Conservation (phyloP, 108 stramenopile species). For the Nitzschia sp. region DNA sequence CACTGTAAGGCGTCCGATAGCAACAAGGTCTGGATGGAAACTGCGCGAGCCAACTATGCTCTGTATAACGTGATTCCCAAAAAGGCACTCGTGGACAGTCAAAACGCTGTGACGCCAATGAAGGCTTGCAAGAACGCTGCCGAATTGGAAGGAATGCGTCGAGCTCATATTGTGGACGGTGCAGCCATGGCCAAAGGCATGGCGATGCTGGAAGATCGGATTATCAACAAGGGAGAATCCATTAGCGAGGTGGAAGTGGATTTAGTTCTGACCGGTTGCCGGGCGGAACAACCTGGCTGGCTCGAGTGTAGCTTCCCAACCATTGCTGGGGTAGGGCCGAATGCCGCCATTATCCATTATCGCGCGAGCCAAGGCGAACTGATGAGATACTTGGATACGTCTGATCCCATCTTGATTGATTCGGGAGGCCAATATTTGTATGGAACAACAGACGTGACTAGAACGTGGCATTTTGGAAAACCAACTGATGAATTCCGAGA, state of each 20-base stretch:
- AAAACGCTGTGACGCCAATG: constrained; percentile 89
- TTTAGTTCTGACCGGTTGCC: constrained; percentile 74
- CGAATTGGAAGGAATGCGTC: constrained; percentile 93
- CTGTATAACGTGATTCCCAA: constrained; percentile 61
- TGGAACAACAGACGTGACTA: constrained; percentile 98
- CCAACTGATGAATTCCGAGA: constrained; percentile 71
- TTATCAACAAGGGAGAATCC: constrained; percentile 51
- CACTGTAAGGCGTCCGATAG: constrained; percentile 43
- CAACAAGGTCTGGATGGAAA: constrained; percentile 75
- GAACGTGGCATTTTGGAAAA: constrained; percentile 95
- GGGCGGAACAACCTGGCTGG: constrained; percentile 80
- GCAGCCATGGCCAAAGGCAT: constrained; percentile 93
- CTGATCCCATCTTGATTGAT: constrained; percentile 88
- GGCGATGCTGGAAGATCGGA: constrained; percentile 79
- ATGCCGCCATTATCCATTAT: constrained; percentile 98
- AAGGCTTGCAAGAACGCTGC: constrained; percentile 92
- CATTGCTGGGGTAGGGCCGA: constrained; percentile 93
- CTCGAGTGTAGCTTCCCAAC: constrained; percentile 88
- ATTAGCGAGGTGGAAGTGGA: constrained; percentile 92
- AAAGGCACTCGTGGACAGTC: constrained; percentile 46
- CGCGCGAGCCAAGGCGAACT: constrained; percentile 70
- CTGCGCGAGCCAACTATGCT: constrained; percentile 65
- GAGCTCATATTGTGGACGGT: constrained; percentile 93
- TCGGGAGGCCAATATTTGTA: constrained; percentile 92
- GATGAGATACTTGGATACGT: constrained; percentile 66